Base-by-base conservation (phyloP, 331 rosid species). In the Rhamnella rubrinervis region DNA sequence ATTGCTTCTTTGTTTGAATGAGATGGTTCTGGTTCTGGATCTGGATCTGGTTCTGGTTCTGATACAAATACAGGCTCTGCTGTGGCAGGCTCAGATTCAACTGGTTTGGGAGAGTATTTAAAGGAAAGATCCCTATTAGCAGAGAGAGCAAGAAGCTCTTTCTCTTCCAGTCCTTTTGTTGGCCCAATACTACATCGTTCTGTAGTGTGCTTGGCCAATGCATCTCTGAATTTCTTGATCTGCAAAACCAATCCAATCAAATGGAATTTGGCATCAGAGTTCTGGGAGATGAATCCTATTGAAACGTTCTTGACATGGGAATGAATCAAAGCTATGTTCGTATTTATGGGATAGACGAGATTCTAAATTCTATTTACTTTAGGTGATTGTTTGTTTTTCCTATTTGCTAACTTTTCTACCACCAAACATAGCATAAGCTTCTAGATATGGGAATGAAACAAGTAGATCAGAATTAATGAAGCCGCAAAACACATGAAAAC, bases 191-290 rank as follows among this genome's bases (percentile, higher is more conserved):
- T 88, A 79, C 96, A 88, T 31, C 98, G 82, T 14, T 87, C 91
- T 1, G 97, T 82, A 57, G 81, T 73, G 86, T 93, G 96, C 77
- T 93, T 91, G 65, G 95, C 87, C 61, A 93, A 80, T 53, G 98
- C 97, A 72, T 91, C 96, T 81, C 64, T 93, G 50, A 93, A 93
- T 78, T 93, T 93, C 86, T 91, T 91, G 68, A 93, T 87, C 98
- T 93, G 88, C 40, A 39, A 67, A 65, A 64, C 52, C 25, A 75
- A 23, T 3, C 53, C 16, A 49, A 78, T 61, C 61, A 77, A 31
- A 47, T 57, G 18, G n/a, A 62, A 4, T 46, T 37, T 56, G 12
- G 28, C 41, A 16, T 28, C 55, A 41, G 50, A 44, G 38, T 31
- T 7, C 28, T 14, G 15, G 1, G 49, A n/a, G 5, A 15, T 8